phyloP scores from a whole-genome alignment of 176 grass and related monocot species.

The Phragmites australis region DNA sequence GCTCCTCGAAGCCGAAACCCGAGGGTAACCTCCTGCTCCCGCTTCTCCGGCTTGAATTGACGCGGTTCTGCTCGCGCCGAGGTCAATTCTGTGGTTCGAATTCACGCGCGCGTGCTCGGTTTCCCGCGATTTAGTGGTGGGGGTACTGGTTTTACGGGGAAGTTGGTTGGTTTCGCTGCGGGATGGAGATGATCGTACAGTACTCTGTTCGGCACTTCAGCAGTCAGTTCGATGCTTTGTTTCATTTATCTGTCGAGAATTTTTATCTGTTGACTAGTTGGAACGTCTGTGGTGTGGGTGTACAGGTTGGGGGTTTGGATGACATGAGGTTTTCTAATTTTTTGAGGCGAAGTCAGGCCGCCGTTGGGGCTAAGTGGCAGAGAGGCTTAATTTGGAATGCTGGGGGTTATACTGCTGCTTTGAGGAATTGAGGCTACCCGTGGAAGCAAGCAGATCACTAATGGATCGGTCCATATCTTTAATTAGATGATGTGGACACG shows the following conservation, averaged over 20 bases:
- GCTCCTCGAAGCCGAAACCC: background rate
- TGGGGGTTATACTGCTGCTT: background rate
- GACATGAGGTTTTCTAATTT: background rate
- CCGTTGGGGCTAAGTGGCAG: background rate
- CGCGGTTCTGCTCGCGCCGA: background rate
- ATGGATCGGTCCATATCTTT: background rate
- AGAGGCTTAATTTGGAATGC: background rate
- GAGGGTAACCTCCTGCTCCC: constrained; percentile 20
- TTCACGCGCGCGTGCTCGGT: background rate
- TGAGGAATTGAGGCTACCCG: background rate
- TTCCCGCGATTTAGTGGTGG: background rate
- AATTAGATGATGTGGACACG: no score
- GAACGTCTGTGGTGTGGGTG: background rate
- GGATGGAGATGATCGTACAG: background rate
- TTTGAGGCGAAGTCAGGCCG: background rate
- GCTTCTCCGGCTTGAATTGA: background rate
- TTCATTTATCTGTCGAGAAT: background rate
- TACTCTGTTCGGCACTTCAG: background rate
- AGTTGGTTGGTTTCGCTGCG: background rate
- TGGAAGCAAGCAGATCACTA: background rate
- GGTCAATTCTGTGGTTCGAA: background rate
- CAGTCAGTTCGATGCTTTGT: background rate
- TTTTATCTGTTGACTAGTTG: background rate
- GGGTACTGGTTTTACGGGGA: no score
- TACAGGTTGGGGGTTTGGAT: background rate